These are phyloP conservation scores for Strobilomyces dryophilus DNA, from an alignment of 768 basidiomycete species.

Conservation along the genomic window DNA sequence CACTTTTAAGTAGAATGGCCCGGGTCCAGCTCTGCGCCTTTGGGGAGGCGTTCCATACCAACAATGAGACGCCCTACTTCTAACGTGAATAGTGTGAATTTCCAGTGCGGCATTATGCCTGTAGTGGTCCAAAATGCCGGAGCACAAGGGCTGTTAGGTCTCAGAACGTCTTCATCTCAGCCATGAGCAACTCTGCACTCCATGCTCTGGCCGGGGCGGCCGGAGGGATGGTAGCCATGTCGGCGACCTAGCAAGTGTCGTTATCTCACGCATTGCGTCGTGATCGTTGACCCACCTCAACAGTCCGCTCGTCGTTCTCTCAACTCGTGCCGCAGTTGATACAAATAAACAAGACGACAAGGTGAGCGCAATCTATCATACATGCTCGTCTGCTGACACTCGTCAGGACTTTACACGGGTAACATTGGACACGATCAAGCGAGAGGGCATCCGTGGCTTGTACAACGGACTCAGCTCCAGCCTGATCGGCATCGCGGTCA, in stretches of 20 bases:
- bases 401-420: conserved; percentile 60
- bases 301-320: conserved; percentile 89
- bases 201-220: conserved; percentile 87
- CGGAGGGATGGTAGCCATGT: conserved; percentile 90
- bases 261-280: neutral
- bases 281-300: conserved; percentile 4
- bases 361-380: conserved; percentile 36
- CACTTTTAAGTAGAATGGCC: conserved; percentile 14
- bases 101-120: neutral
- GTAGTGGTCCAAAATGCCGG: neutral
- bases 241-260: conserved; percentile 70
- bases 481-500: conserved; percentile 86
- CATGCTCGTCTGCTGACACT: neutral
- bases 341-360: conserved; percentile 67
- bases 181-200: conserved; percentile 74
- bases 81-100: neutral
- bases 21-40: neutral
- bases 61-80: too few species aligned
- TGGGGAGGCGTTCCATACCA: neutral
- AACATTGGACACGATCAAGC: conserved; percentile 70
- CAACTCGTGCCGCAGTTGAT: conserved; percentile 90
- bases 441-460: conserved; percentile 79
- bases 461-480: conserved; percentile 87
- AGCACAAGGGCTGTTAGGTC: neutral
- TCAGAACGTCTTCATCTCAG: conserved; percentile 1